Evolutionary conservation across 495 filamentous ascomycete species (phyloP).

Genomic region (Parmelia sp.): DNA sequence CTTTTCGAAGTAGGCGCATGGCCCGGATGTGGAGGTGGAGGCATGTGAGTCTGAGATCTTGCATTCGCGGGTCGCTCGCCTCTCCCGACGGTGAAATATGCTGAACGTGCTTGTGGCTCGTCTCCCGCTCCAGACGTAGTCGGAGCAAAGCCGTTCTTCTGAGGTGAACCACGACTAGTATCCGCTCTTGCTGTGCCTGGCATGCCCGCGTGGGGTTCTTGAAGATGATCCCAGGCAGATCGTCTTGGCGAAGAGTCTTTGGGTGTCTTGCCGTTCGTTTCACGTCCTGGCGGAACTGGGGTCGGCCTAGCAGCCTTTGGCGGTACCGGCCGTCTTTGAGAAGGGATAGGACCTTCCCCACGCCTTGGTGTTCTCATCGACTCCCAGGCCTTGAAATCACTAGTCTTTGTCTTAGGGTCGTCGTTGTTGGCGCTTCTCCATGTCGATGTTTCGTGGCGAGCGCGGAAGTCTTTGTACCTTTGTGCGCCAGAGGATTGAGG

Average conservation of each 20-base stretch:
- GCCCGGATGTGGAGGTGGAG: slow-evolving; percentile 14
- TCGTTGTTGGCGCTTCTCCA: slow-evolving; percentile 37
- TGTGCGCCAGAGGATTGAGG: slow-evolving; percentile 48
- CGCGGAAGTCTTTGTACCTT: slow-evolving; percentile 41
- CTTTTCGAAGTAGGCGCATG: slow-evolving; percentile 29
- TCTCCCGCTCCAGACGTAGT: slow-evolving; percentile 48
- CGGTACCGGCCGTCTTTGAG: slow-evolving; percentile 25
- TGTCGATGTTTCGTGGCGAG: slow-evolving; percentile 8
- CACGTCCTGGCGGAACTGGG: slow-evolving; percentile 32
- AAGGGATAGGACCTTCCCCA: slow-evolving; percentile 29
- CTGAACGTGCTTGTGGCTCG: slow-evolving; percentile 49
- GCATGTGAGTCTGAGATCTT: slow-evolving; percentile 25
- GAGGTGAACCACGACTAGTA: slow-evolving; percentile 37
- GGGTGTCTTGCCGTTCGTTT: slow-evolving; percentile 31
- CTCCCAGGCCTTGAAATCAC: slow-evolving; percentile 62
- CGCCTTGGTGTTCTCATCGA: slow-evolving; percentile 49
- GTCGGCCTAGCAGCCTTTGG: slow-evolving; percentile 14
- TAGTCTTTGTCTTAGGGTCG: slow-evolving; percentile 48
- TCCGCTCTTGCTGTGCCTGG: slow-evolving; percentile 37
- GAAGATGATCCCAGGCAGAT: slow-evolving; percentile 43
- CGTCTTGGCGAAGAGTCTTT: slow-evolving; percentile 31
- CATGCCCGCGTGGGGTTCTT: slow-evolving; percentile 28
- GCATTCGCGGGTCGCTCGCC: slow-evolving; percentile 34
- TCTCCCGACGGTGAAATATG: slow-evolving; percentile 41
- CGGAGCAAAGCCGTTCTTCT: slow-evolving; percentile 50